These are phyloP conservation scores for Lonicera japonica DNA, from an alignment of 129 eudicot species.

Conservation along the genomic window DNA sequence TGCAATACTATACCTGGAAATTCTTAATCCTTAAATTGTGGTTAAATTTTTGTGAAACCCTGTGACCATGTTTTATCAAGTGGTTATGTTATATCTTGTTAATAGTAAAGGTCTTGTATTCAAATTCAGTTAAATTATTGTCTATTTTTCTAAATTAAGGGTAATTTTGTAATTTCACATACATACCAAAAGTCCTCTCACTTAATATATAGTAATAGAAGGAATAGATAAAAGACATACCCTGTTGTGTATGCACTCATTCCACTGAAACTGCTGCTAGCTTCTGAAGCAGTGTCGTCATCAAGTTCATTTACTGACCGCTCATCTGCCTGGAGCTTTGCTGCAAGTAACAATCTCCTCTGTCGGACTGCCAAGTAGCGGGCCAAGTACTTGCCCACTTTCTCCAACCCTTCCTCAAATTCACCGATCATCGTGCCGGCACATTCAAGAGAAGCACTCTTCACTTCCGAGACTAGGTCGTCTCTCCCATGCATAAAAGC, in stretches of 20 bases:
- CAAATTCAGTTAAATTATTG: too few relatives aligned
- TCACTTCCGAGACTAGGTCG: slow-evolving; percentile 53
- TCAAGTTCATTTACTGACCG: slow-evolving; percentile 55
- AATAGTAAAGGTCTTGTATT: too few relatives aligned
- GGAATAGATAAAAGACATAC: slow-evolving; percentile 48
- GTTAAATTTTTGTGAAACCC: too few relatives aligned
- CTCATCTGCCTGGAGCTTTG: slow-evolving; percentile 69
- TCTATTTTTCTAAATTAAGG: too few relatives aligned
- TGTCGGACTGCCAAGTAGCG: slow-evolving; percentile 92
- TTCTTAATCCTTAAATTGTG: too few relatives aligned
- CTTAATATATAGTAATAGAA: too few relatives aligned
- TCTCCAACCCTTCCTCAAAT: slow-evolving; percentile 80
- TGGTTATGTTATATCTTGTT: too few relatives aligned
- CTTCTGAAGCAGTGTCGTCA: slow-evolving; percentile 91
- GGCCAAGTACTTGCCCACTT: slow-evolving; percentile 83
- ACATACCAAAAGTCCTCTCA: too few relatives aligned
- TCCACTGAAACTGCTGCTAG: slow-evolving; percentile 94
- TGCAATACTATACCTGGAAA: too few relatives aligned
- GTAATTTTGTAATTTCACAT: too few relatives aligned
- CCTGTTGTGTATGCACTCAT: slow-evolving; percentile 97
- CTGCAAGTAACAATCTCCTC: slow-evolving; percentile 81
- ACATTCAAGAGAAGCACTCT: slow-evolving; percentile 70
- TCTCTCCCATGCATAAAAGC: slow-evolving; percentile 58
- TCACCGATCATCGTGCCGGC: slow-evolving; percentile 47
- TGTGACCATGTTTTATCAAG: too few relatives aligned